Conservation (phyloP, 2,329 filamentous ascomycete species). For the Sphaerulina musiva region DNA sequence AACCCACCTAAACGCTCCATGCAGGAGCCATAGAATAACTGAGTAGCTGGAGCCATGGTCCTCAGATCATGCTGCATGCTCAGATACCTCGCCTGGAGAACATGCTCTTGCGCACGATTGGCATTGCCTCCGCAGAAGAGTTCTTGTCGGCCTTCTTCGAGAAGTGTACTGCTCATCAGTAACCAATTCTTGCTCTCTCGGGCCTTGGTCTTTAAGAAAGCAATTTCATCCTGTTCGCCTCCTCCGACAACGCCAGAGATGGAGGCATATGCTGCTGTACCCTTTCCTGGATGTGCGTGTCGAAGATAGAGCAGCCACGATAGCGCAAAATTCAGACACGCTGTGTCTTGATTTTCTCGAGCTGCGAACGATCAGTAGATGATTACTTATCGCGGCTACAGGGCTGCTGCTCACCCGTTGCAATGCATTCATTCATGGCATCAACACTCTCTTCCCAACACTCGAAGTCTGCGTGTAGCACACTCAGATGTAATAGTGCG, state of each 20-base stretch:
- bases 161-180: constrained; percentile 71
- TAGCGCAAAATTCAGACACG: constrained; percentile 87
- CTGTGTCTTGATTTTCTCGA: constrained; percentile 84
- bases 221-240: constrained; percentile 67
- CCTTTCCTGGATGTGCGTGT: constrained; percentile 64
- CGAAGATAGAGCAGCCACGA: constrained; percentile 95
- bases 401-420: constrained; percentile 48
- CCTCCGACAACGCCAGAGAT: constrained; percentile 25
- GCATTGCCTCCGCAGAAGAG: constrained; percentile 47
- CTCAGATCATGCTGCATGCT: constrained; percentile 70
- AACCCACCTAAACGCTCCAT: constrained; percentile 66
- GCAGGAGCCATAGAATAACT: constrained; percentile 64
- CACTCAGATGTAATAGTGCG: constrained; percentile 84
- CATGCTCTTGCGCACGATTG: constrained; percentile 62
- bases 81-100: constrained; percentile 76
- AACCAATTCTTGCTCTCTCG: constrained; percentile 82
- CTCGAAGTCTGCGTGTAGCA: constrained; percentile 91
- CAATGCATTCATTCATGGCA: constrained; percentile 89
- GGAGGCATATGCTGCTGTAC: constrained; percentile 18
- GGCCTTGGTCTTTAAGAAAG: constrained; percentile 77
- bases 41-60: constrained; percentile 65
- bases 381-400: not conserved
- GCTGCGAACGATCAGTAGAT: constrained; percentile 42
- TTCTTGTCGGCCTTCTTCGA: constrained; percentile 77
- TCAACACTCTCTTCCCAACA: constrained; percentile 84